These are phyloP conservation scores for Sporothrix curviconia DNA, from an alignment of 2,329 filamentous ascomycete genomes.

Conservation along the genomic window DNA sequence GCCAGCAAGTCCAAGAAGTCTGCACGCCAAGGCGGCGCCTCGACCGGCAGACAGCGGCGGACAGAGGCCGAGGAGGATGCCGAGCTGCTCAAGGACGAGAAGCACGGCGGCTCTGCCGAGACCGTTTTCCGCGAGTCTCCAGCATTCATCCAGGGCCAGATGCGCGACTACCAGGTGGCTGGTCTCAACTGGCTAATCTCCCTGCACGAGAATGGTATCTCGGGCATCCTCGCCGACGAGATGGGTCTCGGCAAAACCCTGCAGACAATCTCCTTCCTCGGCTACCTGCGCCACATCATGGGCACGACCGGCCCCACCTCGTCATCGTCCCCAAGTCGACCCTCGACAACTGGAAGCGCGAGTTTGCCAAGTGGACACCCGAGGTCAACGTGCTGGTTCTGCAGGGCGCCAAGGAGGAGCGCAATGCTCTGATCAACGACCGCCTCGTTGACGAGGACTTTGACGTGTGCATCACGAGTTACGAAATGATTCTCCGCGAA, in stretches of 20 bases:
- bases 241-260: conserved; percentile 98
- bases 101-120: conserved; percentile 75
- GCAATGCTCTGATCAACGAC: conserved; percentile 79
- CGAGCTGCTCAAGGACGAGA: conserved; percentile 80
- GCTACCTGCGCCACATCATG: conserved; percentile 86
- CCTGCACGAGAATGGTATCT: conserved; percentile 96
- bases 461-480: conserved; percentile 96
- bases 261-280: conserved; percentile 94
- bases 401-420: conserved; percentile 92
- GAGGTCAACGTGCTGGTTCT: conserved; percentile 91
- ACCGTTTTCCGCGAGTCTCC: conserved; percentile 93
- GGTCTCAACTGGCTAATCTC: conserved; percentile 98
- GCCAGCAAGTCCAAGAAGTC: conserved; percentile 65
- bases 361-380: conserved; percentile 90
- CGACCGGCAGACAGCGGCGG: conserved; percentile 69
- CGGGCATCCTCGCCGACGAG: conserved; percentile 93
- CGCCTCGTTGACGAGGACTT: conserved; percentile 91
- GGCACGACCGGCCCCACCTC: conserved; percentile 87
- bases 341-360: conserved; percentile 95
- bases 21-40: conserved; percentile 77
- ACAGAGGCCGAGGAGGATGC: conserved; percentile 98
- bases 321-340: conserved; percentile 94
- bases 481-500: conserved; percentile 96
- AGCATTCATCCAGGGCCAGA: conserved; percentile 75
- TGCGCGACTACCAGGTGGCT: conserved; percentile 95